Evolutionary conservation across 1,284 basidiomycete genomes (phyloP), one percentile per base, ranked within the genome.

Genomic region (Golubevia sp.): DNA sequence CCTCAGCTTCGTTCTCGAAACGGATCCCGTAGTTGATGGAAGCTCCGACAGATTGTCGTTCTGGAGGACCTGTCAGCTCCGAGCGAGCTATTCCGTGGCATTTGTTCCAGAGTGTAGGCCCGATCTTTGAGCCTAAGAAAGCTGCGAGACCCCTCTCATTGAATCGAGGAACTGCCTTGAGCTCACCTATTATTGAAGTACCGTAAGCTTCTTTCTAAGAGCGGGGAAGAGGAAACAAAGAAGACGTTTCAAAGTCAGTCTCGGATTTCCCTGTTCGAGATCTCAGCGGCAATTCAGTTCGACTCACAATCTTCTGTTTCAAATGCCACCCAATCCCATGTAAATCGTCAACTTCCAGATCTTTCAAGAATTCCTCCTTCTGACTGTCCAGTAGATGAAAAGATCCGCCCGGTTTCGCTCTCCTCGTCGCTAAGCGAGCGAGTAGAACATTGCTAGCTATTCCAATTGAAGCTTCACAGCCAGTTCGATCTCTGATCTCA

Each of bases 381-480:
- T 86, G 84, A 1, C 91, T 86, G 34, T 89, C 87, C 0, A 86
- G 74, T 3, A 98, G 88, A 68, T 94, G 93, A 78, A 88, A 93
- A 0, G 91, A 90, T 1, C 90, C 90, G 0, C 90, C 92, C 0
- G 96, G 97, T 81, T 99, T 99, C 2, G 97, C 96, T 8, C 87
- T 88, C 3, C 92, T 89, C 0, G 94, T 97, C 0, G 96, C 96
- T 0, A 99, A 87, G 4, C 94, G 91, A 0, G 96, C 93, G 2
- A 98, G 88, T 57, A 97, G 89, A 68, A 97, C 91, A 84, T 97
- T 99, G 71, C 92, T 89, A 0, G 92, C 88, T 53, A 98, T 92
- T 3, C 97, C 96, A 51, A 99, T 92, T 18, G 84, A 85, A 2
- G 77, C 90, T 87, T 94, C 92, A 74, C 95, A 98, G 0, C 89